Percentiles rank a stretch among this genome's conserved stretches.
phyloP scores from a whole-genome alignment of 75 land plant genomes.

The Pinus tabuliformis region DNA sequence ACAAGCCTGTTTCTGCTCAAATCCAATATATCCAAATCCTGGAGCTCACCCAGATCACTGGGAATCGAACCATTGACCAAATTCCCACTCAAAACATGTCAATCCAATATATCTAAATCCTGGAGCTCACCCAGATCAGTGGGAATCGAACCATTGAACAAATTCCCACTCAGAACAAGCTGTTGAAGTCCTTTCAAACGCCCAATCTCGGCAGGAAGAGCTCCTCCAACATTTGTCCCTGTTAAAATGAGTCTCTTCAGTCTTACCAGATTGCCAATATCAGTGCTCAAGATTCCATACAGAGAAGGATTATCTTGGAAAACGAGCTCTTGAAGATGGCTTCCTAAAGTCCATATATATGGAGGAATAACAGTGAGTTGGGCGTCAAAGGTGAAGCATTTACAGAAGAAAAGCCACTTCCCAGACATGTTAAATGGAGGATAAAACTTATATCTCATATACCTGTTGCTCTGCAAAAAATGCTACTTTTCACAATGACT shows the following conservation, averaged over 20 bases:
- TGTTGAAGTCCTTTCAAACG: constrained; percentile 20
- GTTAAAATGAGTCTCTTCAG: constrained; percentile 35
- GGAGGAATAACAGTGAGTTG: constrained; percentile 9
- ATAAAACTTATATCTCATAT: too few species aligned
- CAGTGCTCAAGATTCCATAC: constrained; percentile 17
- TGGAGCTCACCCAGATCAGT: too few species aligned
- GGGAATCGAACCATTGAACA: too few species aligned
- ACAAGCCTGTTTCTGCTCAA: too few species aligned
- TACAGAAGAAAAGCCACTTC: constrained; percentile 31
- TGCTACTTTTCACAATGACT: too few species aligned
- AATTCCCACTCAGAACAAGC: too few species aligned
- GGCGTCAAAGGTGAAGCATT: constrained; percentile 39
- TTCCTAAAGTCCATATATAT: constrained; percentile 11
- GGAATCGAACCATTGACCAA: not conserved
- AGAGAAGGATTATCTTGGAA: constrained; percentile 44
- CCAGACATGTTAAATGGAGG: too few species aligned
- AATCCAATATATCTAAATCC: too few species aligned
- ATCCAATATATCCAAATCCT: too few species aligned
- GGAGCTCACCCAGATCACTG: too few species aligned
- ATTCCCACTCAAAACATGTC: constrained; percentile 40
- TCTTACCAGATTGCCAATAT: constrained; percentile 12
- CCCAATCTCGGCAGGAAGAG: constrained; percentile 17
- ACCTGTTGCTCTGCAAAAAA: too few species aligned
- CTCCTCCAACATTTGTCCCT: constrained; percentile 28
- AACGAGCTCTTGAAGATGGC: constrained; percentile 42